Base-by-base conservation (phyloP, 2,329 filamentous ascomycete genomes). In the Fusarium robinianum region DNA sequence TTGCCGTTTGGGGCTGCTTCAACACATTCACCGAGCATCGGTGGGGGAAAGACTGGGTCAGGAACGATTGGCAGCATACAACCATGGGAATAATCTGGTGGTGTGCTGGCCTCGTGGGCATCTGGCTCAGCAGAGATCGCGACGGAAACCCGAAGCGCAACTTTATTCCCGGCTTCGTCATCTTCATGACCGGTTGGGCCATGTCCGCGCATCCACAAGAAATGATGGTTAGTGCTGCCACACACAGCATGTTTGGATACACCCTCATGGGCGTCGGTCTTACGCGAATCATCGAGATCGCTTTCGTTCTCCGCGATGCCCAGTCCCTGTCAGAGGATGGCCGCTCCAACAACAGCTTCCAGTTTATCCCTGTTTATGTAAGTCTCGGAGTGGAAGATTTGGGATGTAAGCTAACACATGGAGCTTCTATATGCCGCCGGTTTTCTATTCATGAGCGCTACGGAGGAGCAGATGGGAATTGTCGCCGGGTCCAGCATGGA, bases 41-140 rank as follows among this genome's bases (percentile, higher is more conserved):
- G 38, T 99, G 94, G 94, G 94, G 94, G 41, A 77, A 77, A 1
- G 79, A 81, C 1, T 99, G 94, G 94, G 90, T 87, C 38, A 83
- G 81, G 69, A 97, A 96, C 63, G 94, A 99, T 67, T 83, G 96
- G 72, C 92, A 99, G 68, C 94, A 99, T 68, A 99, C 94, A 0
- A 89, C 88, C n/a, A 97, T 99, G 92, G 94, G 94, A n/a, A 83
- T 99, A 51, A 84, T 99, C 37, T 99, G 94, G 94, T 99, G 92
- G 92, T 88, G 84, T 60, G 92, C 94, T 6, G 94, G 94, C 16
- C 73, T 99, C 19, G 80, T 92, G 8, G 94, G 94, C 27, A 79
- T 99, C 38, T 99, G 92, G 94, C 76, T 99, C 25, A 95, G 90
- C 66, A 81, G 83, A 51, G 89, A 85, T 64, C 83, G 89, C 43